Conservation (phyloP, 2,329 filamentous ascomycete species). For the Sporothrix pallida region DNA sequence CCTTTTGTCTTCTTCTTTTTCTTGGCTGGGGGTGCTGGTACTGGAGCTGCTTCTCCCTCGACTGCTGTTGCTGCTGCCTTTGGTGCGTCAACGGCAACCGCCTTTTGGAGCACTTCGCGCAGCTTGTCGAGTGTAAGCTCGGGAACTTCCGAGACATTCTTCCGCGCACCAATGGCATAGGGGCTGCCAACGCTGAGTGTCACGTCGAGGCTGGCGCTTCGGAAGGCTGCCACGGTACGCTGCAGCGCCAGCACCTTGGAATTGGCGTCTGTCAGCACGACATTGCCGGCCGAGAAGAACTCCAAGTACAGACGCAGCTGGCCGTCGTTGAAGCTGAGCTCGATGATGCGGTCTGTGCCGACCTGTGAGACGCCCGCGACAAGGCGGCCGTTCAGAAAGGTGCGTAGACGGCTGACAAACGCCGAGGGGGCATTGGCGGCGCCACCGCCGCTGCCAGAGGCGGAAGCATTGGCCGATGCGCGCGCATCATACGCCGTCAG, state of each 20-base stretch:
- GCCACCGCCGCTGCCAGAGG: conserved; percentile 18
- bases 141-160: conserved; percentile 81
- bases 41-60: not conserved
- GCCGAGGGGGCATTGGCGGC: conserved; percentile 67
- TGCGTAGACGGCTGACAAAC: conserved; percentile 85
- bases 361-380: conserved; percentile 83
- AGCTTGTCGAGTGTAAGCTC: conserved; percentile 76
- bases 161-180: conserved; percentile 71
- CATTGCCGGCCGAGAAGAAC: conserved; percentile 93
- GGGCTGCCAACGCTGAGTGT: conserved; percentile 38
- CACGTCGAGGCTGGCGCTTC: conserved; percentile 38
- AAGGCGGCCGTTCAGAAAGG: conserved; percentile 83
- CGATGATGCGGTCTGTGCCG: conserved; percentile 90
- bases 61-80: conserved; percentile 37
- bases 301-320: conserved; percentile 86
- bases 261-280: conserved; percentile 86
- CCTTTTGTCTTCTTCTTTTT: conserved; percentile 75
- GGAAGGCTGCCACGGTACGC: conserved; percentile 50
- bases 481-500: conserved; percentile 83
- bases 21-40: not conserved
- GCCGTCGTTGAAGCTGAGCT: conserved; percentile 91
- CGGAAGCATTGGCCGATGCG: conserved; percentile 66
- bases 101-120: conserved; percentile 68
- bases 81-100: conserved; percentile 54
- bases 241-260: conserved; percentile 81